A percentile compares a stretch with the other conserved stretches of the same genome.
phyloP scores from a whole-genome alignment of 768 basidiomycete genomes.

The Trametes cubensis region DNA sequence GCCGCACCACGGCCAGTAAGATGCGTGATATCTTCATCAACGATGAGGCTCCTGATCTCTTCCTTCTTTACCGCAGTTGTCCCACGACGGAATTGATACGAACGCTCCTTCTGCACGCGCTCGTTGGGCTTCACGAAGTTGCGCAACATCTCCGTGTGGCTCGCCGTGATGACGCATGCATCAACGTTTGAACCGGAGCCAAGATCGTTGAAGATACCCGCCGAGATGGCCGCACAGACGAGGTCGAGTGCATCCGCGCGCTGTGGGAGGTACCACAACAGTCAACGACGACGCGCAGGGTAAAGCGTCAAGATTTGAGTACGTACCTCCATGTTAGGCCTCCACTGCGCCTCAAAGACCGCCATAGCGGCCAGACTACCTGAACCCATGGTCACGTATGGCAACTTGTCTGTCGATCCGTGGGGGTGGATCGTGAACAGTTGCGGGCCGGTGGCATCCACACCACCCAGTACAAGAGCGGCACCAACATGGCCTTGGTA shows the following conservation, averaged over 20 bases:
- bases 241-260: conserved; percentile 79
- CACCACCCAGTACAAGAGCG: conserved; percentile 93
- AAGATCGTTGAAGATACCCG: conserved; percentile 99
- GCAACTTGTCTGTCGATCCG: conserved; percentile 97
- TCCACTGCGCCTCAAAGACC: conserved; percentile 90
- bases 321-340: conserved; percentile 76
- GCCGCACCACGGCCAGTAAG: conserved; percentile 34
- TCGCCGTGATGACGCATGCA: conserved; percentile 90
- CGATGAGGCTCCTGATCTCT: conserved; percentile 68
- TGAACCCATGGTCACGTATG: conserved; percentile 98
- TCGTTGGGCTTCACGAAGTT: conserved; percentile 93
- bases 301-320: neutral
- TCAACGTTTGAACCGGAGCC: conserved; percentile 99
- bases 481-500: conserved; percentile 95
- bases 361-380: conserved; percentile 98
- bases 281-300: neutral
- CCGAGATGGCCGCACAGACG: conserved; percentile 84
- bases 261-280: conserved; percentile 40
- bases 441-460: conserved; percentile 92
- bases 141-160: conserved; percentile 87
- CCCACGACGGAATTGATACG: conserved; percentile 72
- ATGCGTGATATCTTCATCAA: conserved; percentile 61
- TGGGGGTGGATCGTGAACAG: conserved; percentile 96
- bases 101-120: conserved; percentile 75
- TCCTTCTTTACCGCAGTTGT: conserved; percentile 91